These are phyloP conservation scores for Funneliformis mosseae DNA, from an alignment of 192 early-diverging fungal species.

Conservation along the genomic window DNA sequence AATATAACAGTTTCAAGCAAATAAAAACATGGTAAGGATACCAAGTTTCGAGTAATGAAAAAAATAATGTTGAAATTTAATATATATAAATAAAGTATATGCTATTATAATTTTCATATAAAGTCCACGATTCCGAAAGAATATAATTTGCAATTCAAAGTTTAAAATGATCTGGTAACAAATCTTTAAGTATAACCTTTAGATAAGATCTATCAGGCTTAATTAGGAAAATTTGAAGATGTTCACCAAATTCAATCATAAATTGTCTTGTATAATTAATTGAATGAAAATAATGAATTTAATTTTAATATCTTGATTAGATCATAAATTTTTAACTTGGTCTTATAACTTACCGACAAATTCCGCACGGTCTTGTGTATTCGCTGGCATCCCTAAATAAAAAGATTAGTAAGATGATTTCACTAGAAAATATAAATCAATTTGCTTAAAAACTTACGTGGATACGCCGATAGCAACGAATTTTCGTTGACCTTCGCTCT, in stretches of 20 bases:
- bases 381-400: not conserved
- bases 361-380: not conserved
- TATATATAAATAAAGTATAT: too few species aligned
- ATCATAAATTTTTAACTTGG: not conserved
- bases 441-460: constrained; percentile 47
- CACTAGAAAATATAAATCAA: too few species aligned
- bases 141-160: too few species aligned
- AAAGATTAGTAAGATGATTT: not conserved
- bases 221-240: not conserved
- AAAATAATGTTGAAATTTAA: too few species aligned
- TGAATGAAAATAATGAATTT: not conserved
- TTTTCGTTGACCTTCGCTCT: constrained; percentile 68
- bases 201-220: not conserved
- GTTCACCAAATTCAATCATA: not conserved
- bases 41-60: too few species aligned
- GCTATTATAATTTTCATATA: too few species aligned
- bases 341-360: not conserved
- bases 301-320: not conserved
- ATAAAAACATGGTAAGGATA: too few species aligned
- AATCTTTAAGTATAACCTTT: not conserved
- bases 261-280: not conserved
- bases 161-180: not conserved
- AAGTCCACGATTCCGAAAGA: too few species aligned
- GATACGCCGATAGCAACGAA: constrained; percentile 81
- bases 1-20: too few species aligned